A percentile compares a stretch with the other conserved stretches of the same genome.
These are phyloP conservation scores for Ophiostoma australiae DNA, from an alignment of 2,329 filamentous ascomycete genomes.

Conservation along the genomic window DNA sequence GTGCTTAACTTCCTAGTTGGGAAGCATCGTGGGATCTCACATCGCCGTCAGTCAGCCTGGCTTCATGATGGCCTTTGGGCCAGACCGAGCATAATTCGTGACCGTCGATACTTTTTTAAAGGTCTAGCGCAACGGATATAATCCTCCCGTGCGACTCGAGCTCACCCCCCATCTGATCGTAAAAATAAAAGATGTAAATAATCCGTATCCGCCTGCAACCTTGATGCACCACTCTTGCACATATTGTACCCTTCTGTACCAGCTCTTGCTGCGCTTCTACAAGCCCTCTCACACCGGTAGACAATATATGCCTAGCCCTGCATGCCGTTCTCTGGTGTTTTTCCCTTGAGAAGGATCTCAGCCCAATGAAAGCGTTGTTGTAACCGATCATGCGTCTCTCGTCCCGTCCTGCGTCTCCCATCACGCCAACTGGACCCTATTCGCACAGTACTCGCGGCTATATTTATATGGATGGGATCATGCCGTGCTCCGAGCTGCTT, in stretches of 20 bases:
- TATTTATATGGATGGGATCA: background rate
- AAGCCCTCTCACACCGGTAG: background rate
- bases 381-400: background rate
- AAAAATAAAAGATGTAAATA: background rate
- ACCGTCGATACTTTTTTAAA: background rate
- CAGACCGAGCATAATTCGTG: background rate
- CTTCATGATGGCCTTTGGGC: background rate
- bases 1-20: background rate
- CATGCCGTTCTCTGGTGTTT: background rate
- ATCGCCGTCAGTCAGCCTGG: background rate
- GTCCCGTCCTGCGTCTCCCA: background rate
- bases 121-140: background rate
- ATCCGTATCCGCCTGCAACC: background rate
- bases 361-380: background rate
- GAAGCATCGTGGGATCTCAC: conserved; percentile 1
- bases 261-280: background rate
- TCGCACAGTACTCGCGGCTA: background rate
- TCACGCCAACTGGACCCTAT: background rate
- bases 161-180: too few relatives aligned
- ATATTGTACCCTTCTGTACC: background rate
- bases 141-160: background rate
- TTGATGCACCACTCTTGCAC: background rate
- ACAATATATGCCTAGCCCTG: background rate
- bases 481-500: background rate
- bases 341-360: background rate